phyloP scores from a whole-genome alignment of 1,284 basidiomycete genomes.

The Flammula alnicola region DNA sequence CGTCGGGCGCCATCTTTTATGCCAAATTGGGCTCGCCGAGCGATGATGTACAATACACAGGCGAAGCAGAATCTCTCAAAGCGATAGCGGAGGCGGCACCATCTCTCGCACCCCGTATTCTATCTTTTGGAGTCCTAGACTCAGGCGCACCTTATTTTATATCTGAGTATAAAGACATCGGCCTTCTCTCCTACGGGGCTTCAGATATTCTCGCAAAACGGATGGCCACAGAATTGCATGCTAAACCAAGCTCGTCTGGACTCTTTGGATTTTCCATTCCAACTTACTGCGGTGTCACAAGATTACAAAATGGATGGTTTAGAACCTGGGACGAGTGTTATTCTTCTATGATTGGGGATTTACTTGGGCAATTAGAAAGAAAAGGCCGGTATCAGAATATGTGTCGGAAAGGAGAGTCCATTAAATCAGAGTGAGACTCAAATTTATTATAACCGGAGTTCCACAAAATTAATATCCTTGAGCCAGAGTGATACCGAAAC shows the following conservation, averaged over 20 bases:
- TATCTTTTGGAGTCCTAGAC: slow-evolving; percentile 53
- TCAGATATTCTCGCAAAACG: slow-evolving; percentile 64
- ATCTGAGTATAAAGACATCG: slow-evolving; percentile 73
- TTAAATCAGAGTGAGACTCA: slow-evolving; percentile 59
- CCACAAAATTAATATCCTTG: not conserved
- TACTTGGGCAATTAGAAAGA: slow-evolving; percentile 59
- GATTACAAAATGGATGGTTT: slow-evolving; percentile 78
- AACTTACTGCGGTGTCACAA: slow-evolving; percentile 83
- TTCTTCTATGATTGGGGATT: slow-evolving; percentile 67
- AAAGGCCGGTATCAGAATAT: slow-evolving; percentile 53
- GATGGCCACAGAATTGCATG: slow-evolving; percentile 68
- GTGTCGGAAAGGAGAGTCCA: slow-evolving; percentile 55
- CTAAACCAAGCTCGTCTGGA: slow-evolving; percentile 53
- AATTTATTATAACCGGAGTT: not conserved
- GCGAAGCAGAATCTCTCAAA: slow-evolving; percentile 75
- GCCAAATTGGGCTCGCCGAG: slow-evolving; percentile 56
- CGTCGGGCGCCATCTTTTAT: slow-evolving; percentile 61
- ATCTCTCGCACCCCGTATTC: slow-evolving; percentile 66
- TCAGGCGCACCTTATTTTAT: slow-evolving; percentile 69
- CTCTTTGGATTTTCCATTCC: slow-evolving; percentile 76
- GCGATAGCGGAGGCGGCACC: slow-evolving; percentile 69
- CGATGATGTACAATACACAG: slow-evolving; percentile 69
- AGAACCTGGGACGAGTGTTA: slow-evolving; percentile 77
- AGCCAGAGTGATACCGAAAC: slow-evolving; percentile 74
- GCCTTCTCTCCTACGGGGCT: slow-evolving; percentile 48